These are phyloP conservation scores for Podospora pseudocomata DNA, from an alignment of 495 filamentous ascomycete genomes.

Conservation along the genomic window DNA sequence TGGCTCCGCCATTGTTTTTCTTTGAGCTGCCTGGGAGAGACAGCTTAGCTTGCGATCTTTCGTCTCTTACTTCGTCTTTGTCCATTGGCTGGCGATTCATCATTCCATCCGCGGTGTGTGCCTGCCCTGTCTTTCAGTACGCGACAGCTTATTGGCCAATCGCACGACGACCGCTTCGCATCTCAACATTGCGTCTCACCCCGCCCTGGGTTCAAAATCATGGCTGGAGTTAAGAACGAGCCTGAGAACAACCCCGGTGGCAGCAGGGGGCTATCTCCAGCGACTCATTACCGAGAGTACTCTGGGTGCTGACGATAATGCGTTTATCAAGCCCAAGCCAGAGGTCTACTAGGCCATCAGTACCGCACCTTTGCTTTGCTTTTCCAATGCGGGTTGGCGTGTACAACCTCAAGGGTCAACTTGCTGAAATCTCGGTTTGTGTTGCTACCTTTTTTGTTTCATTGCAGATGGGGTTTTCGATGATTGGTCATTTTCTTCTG, in stretches of 20 bases:
- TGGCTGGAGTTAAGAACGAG: conserved; percentile 12
- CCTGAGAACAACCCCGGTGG: conserved; percentile 6
- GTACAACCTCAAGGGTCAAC: neutral
- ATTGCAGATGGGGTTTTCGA: too few relatives aligned
- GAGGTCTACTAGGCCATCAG: neutral
- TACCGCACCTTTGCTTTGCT: neutral
- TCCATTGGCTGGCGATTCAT: too few relatives aligned
- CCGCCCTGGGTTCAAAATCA: neutral
- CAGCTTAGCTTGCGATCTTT: neutral
- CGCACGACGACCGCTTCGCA: too few relatives aligned
- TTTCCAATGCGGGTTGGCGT: neutral
- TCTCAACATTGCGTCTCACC: too few relatives aligned
- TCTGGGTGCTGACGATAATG: neutral
- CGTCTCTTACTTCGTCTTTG: neutral
- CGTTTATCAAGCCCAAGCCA: neutral
- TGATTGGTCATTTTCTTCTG: neutral
- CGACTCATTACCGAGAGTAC: conserved; percentile 15
- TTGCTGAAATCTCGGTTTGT: too few relatives aligned
- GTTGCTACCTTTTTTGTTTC: too few relatives aligned
- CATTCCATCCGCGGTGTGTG: neutral
- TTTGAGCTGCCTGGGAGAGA: neutral
- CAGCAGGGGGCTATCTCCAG: conserved; percentile 19
- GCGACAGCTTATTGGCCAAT: neutral
- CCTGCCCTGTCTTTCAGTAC: neutral
- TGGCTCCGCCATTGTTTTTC: neutral